A percentile compares a stretch with the other conserved stretches of the same genome.
These are phyloP conservation scores for Fusarium algeriense DNA, from an alignment of 2,329 filamentous ascomycete species.

Conservation along the genomic window DNA sequence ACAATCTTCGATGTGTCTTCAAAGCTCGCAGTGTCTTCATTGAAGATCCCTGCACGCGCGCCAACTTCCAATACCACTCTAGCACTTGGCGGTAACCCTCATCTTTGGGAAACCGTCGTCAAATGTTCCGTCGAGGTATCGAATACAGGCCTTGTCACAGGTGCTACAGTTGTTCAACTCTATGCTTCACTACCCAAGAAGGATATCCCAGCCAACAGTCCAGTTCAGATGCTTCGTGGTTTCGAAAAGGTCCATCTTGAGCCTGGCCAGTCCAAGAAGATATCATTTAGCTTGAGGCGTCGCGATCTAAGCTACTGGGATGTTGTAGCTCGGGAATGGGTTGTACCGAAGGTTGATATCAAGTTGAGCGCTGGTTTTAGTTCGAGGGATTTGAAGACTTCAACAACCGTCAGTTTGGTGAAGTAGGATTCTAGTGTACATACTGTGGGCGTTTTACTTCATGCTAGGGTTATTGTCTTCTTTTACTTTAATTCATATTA, in stretches of 20 bases:
- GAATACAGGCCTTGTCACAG: conserved; percentile 56
- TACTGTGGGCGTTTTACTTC: neutral
- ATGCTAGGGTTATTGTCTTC: too few species aligned
- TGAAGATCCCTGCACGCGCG: neutral
- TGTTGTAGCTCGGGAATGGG: conserved; percentile 56
- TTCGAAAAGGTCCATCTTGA: conserved; percentile 64
- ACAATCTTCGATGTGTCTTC: conserved; percentile 65
- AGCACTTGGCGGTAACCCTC: neutral
- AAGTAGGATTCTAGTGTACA: fast-evolving
- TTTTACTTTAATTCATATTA: too few species aligned
- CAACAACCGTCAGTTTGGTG: neutral
- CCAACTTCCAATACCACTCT: neutral
- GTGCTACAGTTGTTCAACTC: conserved; percentile 66
- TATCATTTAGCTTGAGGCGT: conserved; percentile 60
- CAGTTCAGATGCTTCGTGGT: conserved; percentile 61
- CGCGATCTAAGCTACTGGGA: conserved; percentile 65
- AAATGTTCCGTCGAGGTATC: neutral
- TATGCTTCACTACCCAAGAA: conserved; percentile 60
- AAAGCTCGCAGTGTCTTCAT: neutral
- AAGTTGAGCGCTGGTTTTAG: conserved; percentile 45
- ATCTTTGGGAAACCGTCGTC: neutral
- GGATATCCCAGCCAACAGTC: conserved; percentile 56
- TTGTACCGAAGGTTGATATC: conserved; percentile 45
- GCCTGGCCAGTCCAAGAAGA: conserved; percentile 54
- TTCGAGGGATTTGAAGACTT: conserved; percentile 38